phyloP scores from a whole-genome alignment of 176 grass and related monocot species.

The Aegilops speltoides region DNA sequence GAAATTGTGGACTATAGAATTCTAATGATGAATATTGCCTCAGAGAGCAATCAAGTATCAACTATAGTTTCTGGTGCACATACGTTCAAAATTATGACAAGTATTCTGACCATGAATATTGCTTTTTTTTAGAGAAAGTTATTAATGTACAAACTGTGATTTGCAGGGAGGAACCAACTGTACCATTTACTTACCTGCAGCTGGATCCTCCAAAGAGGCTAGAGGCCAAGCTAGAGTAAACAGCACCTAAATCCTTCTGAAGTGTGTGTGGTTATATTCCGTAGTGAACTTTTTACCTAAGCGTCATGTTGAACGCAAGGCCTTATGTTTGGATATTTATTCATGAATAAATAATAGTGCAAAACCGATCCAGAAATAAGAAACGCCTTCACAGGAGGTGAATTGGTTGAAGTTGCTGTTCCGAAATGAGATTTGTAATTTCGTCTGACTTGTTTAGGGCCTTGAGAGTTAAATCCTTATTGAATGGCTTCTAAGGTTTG shows the following conservation, averaged over 20 bases:
- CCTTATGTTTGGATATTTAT: conserved; percentile 22
- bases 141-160: conserved; percentile 18
- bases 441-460: neutral
- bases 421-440: neutral
- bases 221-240: conserved; percentile 73
- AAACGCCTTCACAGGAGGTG: neutral
- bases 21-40: neutral
- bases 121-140: neutral
- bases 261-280: neutral
- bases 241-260: neutral
- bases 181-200: conserved; percentile 74
- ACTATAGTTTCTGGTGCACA: neutral
- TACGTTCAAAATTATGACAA: neutral
- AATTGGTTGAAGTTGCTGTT: neutral
- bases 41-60: neutral
- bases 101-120: neutral
- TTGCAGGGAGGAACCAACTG: conserved; percentile 90
- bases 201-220: conserved; percentile 78
- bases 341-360: conserved; percentile 4
- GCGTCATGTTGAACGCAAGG: neutral
- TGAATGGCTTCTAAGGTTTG: neutral
- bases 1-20: neutral
- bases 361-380: neutral
- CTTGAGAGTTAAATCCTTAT: neutral
- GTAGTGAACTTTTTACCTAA: neutral